Base-by-base conservation (phyloP, 202 grass and related monocot species). In the Zizania palustris region DNA sequence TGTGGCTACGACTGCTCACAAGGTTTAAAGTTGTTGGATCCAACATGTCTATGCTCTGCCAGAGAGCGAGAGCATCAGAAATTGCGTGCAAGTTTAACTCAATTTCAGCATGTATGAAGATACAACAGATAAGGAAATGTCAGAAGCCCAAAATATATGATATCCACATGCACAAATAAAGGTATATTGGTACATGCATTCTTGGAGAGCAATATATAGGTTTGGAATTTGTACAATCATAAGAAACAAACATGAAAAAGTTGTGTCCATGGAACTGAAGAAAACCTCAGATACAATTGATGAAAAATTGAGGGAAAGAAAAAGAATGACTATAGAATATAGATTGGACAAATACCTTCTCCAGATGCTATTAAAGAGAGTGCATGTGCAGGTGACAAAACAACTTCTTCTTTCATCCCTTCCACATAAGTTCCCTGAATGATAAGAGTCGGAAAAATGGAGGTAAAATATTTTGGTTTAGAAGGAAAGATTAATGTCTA, bases 1-100 rank as follows among this genome's bases (percentile, higher is more conserved):
- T 97, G 83, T 97, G 95, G 78, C 95, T 97, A 84, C 95, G 83
- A 65, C 95, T 97, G 69, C 95, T 97, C 66, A 97, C 69, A 58
- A 97, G 85, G 90, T 97, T 97, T 97, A 64, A 97, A 94, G 71
- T 97, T 97, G 80, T 97, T 97, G 79, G 95, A 97, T 37, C 95
- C 95, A 72, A 97, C 91, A 92, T 97, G 94, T 41, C 94, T 92
- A 60, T 97, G 94, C 80, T 94, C 94, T 97, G 84, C 51, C 85
- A 83, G 55, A 82, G 83, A 44, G 37, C 37, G 85, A 70, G 61
- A 9, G 10, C 28, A 67, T 85, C 42, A 78, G 39, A 57, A 69
- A 42, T 81, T 87, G 50, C 77, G 76, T 67, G 53, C 20, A 69
- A 74, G n/a, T 38, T 18, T 63, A 36, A 77, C 51, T 36, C 22